Percentiles rank a stretch among this genome's conserved stretches.
Conservation (phyloP, 2,329 filamentous ascomycete species). For the Sporothrix mexicana region DNA sequence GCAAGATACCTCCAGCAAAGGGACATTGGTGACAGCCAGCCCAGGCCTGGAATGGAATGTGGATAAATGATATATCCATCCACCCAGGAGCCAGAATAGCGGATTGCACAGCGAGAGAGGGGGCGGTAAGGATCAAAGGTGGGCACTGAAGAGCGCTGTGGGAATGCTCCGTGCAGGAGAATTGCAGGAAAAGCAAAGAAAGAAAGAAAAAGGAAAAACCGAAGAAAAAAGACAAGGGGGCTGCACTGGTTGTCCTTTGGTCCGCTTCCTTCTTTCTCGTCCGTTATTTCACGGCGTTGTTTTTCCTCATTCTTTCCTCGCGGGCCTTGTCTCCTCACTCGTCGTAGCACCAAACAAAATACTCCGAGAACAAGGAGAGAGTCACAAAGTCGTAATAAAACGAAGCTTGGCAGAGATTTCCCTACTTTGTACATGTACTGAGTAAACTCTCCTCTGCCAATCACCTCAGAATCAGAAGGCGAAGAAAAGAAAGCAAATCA, state of each 20-base stretch:
- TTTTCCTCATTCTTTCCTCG: neutral
- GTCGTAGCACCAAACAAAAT: conserved; percentile 4
- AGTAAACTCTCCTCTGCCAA: too few species aligned
- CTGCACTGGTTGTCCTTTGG: neutral
- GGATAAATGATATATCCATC: too few species aligned
- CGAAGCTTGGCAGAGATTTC: neutral
- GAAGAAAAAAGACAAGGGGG: neutral
- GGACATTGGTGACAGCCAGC: neutral
- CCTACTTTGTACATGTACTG: too few species aligned
- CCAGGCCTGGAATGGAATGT: conserved; percentile 13
- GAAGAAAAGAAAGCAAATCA: neutral
- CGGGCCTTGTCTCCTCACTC: conserved; percentile 11
- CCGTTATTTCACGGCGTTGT: neutral
- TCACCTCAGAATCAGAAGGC: neutral
- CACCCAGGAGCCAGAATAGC: neutral
- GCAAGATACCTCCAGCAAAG: neutral
- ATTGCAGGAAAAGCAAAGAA: neutral
- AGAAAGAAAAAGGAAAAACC: neutral
- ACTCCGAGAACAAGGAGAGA: neutral
- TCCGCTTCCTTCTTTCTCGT: neutral
- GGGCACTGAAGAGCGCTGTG: neutral
- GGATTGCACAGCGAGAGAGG: neutral
- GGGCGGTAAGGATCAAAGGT: too few species aligned
- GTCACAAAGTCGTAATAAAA: neutral
- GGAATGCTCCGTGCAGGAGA: neutral